Conservation (phyloP, 345 rosid genomes). For the Rhizophora apiculata region DNA sequence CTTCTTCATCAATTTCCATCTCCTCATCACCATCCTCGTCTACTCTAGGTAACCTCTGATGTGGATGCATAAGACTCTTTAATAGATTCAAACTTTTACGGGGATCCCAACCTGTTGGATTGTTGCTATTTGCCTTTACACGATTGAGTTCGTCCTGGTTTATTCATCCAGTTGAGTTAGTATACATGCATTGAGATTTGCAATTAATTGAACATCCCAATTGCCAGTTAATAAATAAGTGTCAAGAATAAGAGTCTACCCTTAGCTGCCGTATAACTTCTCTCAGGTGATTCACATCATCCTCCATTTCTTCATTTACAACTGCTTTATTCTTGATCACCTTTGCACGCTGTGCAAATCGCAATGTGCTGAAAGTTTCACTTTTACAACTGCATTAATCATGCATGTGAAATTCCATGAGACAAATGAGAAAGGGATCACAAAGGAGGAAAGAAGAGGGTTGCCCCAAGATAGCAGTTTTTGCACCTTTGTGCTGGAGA, state of each 20-base stretch:
- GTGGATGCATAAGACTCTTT: constrained; percentile 78
- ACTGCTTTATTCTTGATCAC: constrained; percentile 92
- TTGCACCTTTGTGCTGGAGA: constrained; percentile 80
- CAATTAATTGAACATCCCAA: background rate
- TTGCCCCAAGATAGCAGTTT: constrained; percentile 8
- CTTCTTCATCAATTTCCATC: constrained; percentile 99
- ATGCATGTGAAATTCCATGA: constrained; percentile 18
- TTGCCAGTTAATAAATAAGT: background rate
- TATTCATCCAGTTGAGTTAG: constrained; percentile 18
- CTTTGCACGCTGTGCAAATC: constrained; percentile 98
- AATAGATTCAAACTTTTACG: constrained; percentile 87
- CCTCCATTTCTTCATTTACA: constrained; percentile 96
- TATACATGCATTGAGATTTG: background rate
- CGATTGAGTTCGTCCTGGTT: constrained; percentile 86
- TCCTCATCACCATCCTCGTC: constrained; percentile 96
- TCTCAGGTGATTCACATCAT: constrained; percentile 83
- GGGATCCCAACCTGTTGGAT: constrained; percentile 74
- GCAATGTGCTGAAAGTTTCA: constrained; percentile 89
- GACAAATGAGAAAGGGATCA: background rate
- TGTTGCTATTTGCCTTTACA: constrained; percentile 68
- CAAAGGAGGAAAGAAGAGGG: constrained; percentile 2
- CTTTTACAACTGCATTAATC: constrained; percentile 72
- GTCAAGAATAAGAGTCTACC: constrained; percentile 39
- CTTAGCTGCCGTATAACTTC: constrained; percentile 85
- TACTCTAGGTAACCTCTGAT: constrained; percentile 45